Percentiles rank a stretch among this genome's conserved stretches.
Evolutionary conservation across 1,139 yeast genomes (phyloP).

Genomic region (Nematodospora anomalae): DNA sequence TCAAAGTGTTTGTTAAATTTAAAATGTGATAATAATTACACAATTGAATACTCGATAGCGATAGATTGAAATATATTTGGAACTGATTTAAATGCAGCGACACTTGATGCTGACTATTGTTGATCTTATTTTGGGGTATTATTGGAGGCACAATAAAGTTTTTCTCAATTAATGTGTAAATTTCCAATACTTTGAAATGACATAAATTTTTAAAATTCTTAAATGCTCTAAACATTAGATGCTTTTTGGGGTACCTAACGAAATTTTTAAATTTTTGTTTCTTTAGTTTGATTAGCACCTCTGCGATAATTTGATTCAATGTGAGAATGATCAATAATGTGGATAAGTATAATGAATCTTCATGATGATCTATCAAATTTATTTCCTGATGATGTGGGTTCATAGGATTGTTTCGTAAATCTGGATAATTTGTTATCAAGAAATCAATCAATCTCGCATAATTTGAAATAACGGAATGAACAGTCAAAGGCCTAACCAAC

Average conservation of each 20-base stretch:
- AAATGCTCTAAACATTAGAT: constrained; percentile 20
- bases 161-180: constrained; percentile 29
- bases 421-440: constrained; percentile 22
- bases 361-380: constrained; percentile 24
- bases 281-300: constrained; percentile 33
- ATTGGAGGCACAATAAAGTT: constrained; percentile 30
- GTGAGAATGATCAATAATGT: constrained; percentile 31
- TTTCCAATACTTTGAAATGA: constrained; percentile 32
- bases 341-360: constrained; percentile 35
- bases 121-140: constrained; percentile 13
- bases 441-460: constrained; percentile 27
- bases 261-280: constrained; percentile 25
- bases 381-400: constrained; percentile 21
- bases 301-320: constrained; percentile 30
- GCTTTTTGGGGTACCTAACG: constrained; percentile 19
- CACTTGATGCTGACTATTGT: constrained; percentile 8
- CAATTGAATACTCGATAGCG: constrained; percentile 33
- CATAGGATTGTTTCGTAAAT: constrained; percentile 6
- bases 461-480: constrained; percentile 29
- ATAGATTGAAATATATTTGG: constrained; percentile 36
- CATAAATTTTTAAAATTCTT: constrained; percentile 28
- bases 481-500: constrained; percentile 30
- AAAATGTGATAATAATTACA: constrained; percentile 38
- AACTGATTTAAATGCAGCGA: constrained; percentile 23
- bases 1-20: constrained; percentile 20